phyloP scores from a whole-genome alignment of 352 stramenopile genomes.

The Lagenidium sp. region DNA sequence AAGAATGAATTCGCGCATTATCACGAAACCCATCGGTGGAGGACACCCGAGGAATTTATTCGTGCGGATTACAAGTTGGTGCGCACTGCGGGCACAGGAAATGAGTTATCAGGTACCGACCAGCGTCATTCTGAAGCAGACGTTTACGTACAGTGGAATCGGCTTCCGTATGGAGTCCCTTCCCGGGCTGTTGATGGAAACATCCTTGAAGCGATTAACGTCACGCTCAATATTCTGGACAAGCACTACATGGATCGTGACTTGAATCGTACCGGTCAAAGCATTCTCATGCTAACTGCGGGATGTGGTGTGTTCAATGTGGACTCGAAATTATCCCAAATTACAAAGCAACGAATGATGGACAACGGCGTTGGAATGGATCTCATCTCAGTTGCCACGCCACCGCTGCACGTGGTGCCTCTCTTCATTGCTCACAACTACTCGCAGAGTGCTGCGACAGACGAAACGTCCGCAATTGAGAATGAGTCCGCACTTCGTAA shows the following conservation, averaged over 20 bases:
- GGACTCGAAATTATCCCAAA: constrained; percentile 85
- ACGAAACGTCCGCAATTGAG: not conserved
- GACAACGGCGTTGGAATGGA: constrained; percentile 99
- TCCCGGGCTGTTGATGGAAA: constrained; percentile 94
- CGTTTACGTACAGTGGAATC: constrained; percentile 42
- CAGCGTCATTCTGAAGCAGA: too few relatives aligned
- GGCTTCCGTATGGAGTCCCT: constrained; percentile 69
- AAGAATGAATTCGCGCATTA: constrained; percentile 94
- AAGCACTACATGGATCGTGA: constrained; percentile 98
- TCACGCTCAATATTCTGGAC: constrained; percentile 97
- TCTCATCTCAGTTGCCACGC: constrained; percentile 93
- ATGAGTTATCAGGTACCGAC: too few relatives aligned
- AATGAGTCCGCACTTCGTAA: too few relatives aligned
- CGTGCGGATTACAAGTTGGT: constrained; percentile 46
- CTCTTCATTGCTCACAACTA: constrained; percentile 97
- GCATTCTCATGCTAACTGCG: constrained; percentile 94
- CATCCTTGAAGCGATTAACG: constrained; percentile 97
- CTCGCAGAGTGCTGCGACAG: too few relatives aligned
- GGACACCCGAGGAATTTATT: constrained; percentile 35
- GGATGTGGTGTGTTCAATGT: constrained; percentile 96
- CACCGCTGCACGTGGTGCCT: constrained; percentile 95
- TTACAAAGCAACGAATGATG: constrained; percentile 99
- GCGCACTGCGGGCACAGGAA: not conserved
- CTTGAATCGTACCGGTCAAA: constrained; percentile 92
- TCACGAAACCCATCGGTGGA: constrained; percentile 65